phyloP scores from a whole-genome alignment of 1,139 yeast genomes.

The Protomyces lactucae-debilis region DNA sequence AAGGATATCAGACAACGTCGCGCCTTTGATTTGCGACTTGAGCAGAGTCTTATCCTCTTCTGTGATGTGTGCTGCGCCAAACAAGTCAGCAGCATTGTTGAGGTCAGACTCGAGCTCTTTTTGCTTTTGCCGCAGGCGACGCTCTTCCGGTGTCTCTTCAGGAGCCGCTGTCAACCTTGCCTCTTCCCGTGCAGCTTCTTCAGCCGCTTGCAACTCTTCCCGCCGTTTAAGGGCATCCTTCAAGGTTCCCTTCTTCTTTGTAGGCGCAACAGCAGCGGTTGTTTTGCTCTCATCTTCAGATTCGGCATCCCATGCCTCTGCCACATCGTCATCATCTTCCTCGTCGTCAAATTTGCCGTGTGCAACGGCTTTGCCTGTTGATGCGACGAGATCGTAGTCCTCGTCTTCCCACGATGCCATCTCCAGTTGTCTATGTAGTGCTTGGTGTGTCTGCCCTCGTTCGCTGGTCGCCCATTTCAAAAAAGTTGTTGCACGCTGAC shows the following conservation, averaged over 20 bases:
- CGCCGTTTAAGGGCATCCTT: slow-evolving; percentile 40
- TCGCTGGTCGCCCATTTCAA: background rate
- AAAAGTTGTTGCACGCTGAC: background rate
- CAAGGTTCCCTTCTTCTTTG: slow-evolving; percentile 40
- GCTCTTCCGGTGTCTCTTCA: slow-evolving; percentile 36
- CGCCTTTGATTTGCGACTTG: slow-evolving; percentile 28
- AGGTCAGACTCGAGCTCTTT: slow-evolving; percentile 82
- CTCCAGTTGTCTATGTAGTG: background rate
- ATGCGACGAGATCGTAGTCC: slow-evolving; percentile 4
- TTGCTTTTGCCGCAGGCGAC: slow-evolving; percentile 63
- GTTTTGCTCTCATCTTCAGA: slow-evolving; percentile 55
- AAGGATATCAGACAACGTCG: slow-evolving; percentile 42
- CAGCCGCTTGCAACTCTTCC: slow-evolving; percentile 46
- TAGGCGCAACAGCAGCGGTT: slow-evolving; percentile 39
- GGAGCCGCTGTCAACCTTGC: slow-evolving; percentile 64
- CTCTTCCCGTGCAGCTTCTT: slow-evolving; percentile 41
- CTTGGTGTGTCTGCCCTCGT: too few relatives aligned
- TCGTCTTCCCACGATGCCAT: slow-evolving; percentile 27
- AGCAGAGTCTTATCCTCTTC: slow-evolving; percentile 16
- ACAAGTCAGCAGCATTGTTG: slow-evolving; percentile 86
- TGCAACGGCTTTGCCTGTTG: slow-evolving; percentile 39
- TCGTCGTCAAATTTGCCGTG: slow-evolving; percentile 83
- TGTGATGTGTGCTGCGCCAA: slow-evolving; percentile 45
- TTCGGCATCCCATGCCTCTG: slow-evolving; percentile 79
- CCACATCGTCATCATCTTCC: slow-evolving; percentile 64